Evolutionary conservation across 768 basidiomycete species (phyloP), one percentile per base, ranked within the genome.

Genomic region (Termitomyces sp.): DNA sequence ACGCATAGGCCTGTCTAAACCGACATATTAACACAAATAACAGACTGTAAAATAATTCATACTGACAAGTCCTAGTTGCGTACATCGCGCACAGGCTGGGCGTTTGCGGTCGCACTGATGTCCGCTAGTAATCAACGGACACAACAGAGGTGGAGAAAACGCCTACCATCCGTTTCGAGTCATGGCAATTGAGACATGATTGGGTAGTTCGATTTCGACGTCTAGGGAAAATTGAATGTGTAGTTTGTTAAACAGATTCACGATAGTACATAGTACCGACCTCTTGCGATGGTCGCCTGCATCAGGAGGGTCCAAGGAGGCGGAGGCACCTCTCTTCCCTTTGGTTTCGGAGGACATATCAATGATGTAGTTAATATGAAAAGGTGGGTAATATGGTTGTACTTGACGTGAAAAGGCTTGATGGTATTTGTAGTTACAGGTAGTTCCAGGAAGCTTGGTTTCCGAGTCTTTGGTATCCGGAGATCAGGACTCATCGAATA

Each of bases 1-100:
- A 91, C 86, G 64, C 90, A 93, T 4, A 90, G 74, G 1, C 89
- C 89, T 45, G 88, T 91, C 88, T 89, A 58, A 40, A 42, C n/a
- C 16, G 11, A 32, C 18, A 7, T 20, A n/a, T 35, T 10, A 25
- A 57, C 22, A 45, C n/a, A 31, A 40, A 20, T 29, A 32, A 11
- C 46, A 41, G 31, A 58, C 35, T 15, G 40, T 16, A 51, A n/a
- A 29, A 52, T 36, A 18, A 27, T 7, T 23, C 9, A 16, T 7
- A 66, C 71, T 41, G 56, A 79, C 78, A 64, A 80, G 63, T 27
- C 78, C 78, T n/a, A 80, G 69, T 58, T 80, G 78, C 3, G 75
- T 77, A 55, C 78, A 80, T 13, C 78, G 74, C 25, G 77, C 72
- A 61, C 78, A 80, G 2, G 76, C 75, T 53, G 79, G 79, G 5